These are phyloP conservation scores for Ganoderma sp. DNA, from an alignment of 1,284 basidiomycete species.

Conservation along the genomic window DNA sequence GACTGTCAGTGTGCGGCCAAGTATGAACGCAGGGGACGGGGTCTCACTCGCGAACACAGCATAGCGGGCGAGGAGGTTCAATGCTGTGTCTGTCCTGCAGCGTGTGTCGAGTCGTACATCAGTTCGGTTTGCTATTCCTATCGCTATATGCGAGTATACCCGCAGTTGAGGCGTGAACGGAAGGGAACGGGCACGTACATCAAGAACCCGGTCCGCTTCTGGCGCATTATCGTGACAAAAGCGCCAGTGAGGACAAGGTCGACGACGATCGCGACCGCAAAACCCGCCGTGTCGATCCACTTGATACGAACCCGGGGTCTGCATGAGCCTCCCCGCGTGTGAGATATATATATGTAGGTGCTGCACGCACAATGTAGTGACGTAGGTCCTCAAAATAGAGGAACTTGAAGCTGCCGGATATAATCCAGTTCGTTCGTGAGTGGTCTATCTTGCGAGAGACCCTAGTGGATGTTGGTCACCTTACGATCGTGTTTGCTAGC, in stretches of 20 bases:
- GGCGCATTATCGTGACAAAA: not conserved
- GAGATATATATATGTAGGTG: not conserved
- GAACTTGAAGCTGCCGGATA: not conserved
- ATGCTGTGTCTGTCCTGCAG: not conserved
- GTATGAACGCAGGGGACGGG: not conserved
- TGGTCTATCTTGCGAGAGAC: too few species aligned
- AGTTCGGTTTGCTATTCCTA: too few species aligned
- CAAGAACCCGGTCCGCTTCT: not conserved
- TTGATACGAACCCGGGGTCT: not conserved
- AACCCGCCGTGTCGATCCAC: not conserved
- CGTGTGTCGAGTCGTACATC: too few species aligned
- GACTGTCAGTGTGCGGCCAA: not conserved
- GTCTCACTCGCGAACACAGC: not conserved
- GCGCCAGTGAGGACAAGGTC: not conserved
- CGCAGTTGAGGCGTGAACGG: too few species aligned
- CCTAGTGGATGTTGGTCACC: not conserved
- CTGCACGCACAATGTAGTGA: not conserved
- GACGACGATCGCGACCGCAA: not conserved
- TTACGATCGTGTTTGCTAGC: not conserved
- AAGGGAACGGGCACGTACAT: not conserved
- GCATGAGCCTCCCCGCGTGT: not conserved
- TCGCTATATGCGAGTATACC: too few species aligned
- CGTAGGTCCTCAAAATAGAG: not conserved
- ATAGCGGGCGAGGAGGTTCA: not conserved
- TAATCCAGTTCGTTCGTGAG: not conserved